Evolutionary conservation across 179 eudicot species (phyloP), one percentile per base, ranked within the genome.

Genomic region (Vitellaria paradoxa): DNA sequence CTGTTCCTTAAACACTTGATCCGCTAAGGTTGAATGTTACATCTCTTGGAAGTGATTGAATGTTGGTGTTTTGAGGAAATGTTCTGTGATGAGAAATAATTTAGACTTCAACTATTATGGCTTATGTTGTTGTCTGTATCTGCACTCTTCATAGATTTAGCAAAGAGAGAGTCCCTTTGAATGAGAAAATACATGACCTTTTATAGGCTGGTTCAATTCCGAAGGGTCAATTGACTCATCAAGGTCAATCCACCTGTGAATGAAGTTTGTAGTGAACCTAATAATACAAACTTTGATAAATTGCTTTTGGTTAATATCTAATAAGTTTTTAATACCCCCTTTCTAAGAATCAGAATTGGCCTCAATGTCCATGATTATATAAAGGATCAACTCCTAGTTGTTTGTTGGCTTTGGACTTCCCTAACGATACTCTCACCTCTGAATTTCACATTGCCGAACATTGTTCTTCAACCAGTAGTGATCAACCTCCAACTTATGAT

Each of bases 381-480:
- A 30, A 30, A 30, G 37, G 37, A 30, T 30, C 37, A 30, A 30
- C 37, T 30, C 37, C 37, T 30, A 30, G 37, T 30, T 30, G 37
- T 2, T 30, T 2, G 66, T 37, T 24, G 37, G 23, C 12, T 62
- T 37, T 62, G 40, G 14, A 10, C 66, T 13, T 18, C 66, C 66
- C 14, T 62, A 62, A 23, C 15, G 9, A 37, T 18, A 9, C 40
- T 62, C n/a, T 62, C 14, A 21, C 66, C 11, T 62, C 40, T 23
- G 66, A 12, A 23, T 62, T 10, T 62, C 40, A 24, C 37, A 62
- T 21, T 21, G 18, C 21, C 40, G 23, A 21, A 62, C 40, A 62
- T 62, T 21, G 66, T 62, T 62, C 6, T 24, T 62, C 37, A 62
- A 62, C 66, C 66, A 62, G 23, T 62, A 62, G 66, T 62, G 40